Base-by-base conservation (phyloP, 192 early-diverging fungal genomes). In the Coemansia sp. region DNA sequence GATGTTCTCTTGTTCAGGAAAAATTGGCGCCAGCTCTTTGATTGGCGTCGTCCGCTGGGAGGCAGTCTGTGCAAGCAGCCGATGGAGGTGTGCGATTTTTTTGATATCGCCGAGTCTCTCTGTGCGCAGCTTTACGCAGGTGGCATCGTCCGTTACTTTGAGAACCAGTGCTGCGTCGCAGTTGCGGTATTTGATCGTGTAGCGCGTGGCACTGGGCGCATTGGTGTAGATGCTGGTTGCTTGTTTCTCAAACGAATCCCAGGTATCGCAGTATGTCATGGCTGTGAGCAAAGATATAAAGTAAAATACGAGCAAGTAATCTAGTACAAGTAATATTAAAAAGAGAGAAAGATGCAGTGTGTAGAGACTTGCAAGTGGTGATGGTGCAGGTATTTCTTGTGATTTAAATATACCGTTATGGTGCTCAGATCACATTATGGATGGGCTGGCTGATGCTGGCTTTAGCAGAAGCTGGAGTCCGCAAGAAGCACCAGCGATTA, bases 161-260 rank as follows among this genome's bases (percentile, higher is more conserved):
- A 73, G 63, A 11, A 61, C 46, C 25, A 73, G 63, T 17, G 46
- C 53, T 3, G 62, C 43, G 20, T 65, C 63, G 55, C 63, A 50
- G 38, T 73, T 73, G 49, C 70, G 63, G 51, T 73, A 73, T 30
- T 73, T 73, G 27, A 73, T 40, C 17, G 70, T 58, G 46, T 73
- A 73, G 37, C 70, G 62, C 2, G 70, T 55, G 34, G 38, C 46
- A 34, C 43, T 50, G 20, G 70, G 44, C 22, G 70, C 53, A 20
- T 46, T 48, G 29, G 70, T 50, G 25, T 62, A 73, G 0, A 73
- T 34, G 38, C 36, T 47, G 4, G 58, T 23, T 10, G 70, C 70
- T 0, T 58, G 63, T 50, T 44, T 58, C 19, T 58, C 58, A 30
- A 73, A 73, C 29, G 53, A 7, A 9, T 66, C 70, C 70, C 70